phyloP scores from a whole-genome alignment of 768 basidiomycete genomes.

The Piloderma croceum region DNA sequence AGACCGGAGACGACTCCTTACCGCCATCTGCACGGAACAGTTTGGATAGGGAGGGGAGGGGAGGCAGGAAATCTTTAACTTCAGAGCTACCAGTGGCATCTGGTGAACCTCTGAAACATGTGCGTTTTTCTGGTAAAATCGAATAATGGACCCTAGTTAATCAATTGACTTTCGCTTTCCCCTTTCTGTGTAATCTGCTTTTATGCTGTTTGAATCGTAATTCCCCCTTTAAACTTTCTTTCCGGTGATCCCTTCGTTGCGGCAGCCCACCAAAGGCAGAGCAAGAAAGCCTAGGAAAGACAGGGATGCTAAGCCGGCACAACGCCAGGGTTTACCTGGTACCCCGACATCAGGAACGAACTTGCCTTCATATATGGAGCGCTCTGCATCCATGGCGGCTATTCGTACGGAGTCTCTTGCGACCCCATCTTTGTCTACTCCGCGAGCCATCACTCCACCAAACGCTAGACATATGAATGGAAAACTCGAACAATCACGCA shows the following conservation, averaged over 20 bases:
- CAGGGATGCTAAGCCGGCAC: conserved; percentile 15
- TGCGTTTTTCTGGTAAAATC: conserved; percentile 74
- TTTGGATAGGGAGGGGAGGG: background rate
- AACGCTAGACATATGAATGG: conserved; percentile 6
- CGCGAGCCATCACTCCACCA: conserved; percentile 13
- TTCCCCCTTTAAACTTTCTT: conserved; percentile 19
- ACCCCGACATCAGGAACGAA: background rate
- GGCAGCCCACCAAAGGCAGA: conserved; percentile 70
- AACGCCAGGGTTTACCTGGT: background rate
- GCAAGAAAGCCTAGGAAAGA: conserved; percentile 62
- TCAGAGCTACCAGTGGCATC: conserved; percentile 39
- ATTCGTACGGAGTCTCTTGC: background rate
- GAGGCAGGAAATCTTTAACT: too few species aligned
- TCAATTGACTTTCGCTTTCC: conserved; percentile 14
- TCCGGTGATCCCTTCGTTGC: conserved; percentile 17
- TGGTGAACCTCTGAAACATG: conserved; percentile 73
- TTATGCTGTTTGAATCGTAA: conserved; percentile 28
- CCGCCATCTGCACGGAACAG: background rate
- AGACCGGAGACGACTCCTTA: conserved; percentile 40
- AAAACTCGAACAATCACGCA: too few species aligned
- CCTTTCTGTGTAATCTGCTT: conserved; percentile 12
- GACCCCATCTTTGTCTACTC: conserved; percentile 3
- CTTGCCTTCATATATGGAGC: background rate
- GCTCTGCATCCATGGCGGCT: conserved; percentile 1
- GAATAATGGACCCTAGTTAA: conserved; percentile 41